A percentile compares a stretch with the other conserved stretches of the same genome.
These are phyloP conservation scores for Gaertneriomyces semiglobifer DNA, from an alignment of 192 early-diverging fungal species.

Conservation along the genomic window DNA sequence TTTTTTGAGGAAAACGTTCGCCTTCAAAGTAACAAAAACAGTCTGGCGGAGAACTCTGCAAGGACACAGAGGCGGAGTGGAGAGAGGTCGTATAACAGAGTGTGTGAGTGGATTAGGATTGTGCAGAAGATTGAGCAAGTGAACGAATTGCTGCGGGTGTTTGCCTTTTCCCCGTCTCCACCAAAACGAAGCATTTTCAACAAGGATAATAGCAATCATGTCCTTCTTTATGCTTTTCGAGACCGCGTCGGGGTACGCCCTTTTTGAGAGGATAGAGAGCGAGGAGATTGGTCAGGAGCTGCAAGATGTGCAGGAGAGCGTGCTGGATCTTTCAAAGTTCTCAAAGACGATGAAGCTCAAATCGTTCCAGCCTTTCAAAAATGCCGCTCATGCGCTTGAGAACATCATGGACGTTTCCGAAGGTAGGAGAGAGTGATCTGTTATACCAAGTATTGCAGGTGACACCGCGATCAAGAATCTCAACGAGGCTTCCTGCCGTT, in stretches of 20 bases:
- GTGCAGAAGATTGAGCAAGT: no score
- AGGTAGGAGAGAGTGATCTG: slow-evolving; percentile 54
- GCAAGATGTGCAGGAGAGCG: slow-evolving; percentile 76
- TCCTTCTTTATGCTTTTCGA: slow-evolving; percentile 76
- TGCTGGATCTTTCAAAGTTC: slow-evolving; percentile 85
- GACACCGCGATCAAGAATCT: neutral
- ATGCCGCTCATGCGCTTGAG: slow-evolving; percentile 93
- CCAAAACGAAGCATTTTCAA: no score
- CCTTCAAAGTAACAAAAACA: no score
- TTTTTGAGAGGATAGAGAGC: slow-evolving; percentile 88
- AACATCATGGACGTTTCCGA: slow-evolving; percentile 98
- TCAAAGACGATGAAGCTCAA: slow-evolving; percentile 86
- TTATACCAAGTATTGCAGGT: neutral
- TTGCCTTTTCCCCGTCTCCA: no score
- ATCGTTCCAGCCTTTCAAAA: slow-evolving; percentile 96
- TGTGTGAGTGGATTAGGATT: no score
- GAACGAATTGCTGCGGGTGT: no score
- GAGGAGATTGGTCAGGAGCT: slow-evolving; percentile 96
- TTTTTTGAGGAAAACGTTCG: no score
- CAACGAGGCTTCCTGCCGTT: neutral
- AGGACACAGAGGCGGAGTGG: no score
- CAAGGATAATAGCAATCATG: neutral
- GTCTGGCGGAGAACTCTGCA: no score
- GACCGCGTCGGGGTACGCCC: slow-evolving; percentile 92
- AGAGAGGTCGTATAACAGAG: no score